phyloP scores from a whole-genome alignment of 2,329 filamentous ascomycete genomes.

The Aspergillus texensis region DNA sequence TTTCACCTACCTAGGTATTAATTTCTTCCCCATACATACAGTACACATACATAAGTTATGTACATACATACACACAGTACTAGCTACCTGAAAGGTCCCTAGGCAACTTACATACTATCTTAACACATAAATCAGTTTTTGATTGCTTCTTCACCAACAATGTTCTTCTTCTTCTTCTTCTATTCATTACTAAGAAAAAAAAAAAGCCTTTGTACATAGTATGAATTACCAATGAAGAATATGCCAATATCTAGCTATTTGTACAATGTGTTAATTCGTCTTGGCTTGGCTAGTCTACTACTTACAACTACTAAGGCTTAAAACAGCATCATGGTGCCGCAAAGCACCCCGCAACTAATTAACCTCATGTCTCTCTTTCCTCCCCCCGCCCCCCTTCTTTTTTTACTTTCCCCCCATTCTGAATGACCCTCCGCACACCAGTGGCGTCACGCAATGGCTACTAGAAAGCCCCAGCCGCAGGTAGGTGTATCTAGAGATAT shows the following conservation, averaged over 20 bases:
- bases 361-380: background rate
- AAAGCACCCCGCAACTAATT: slow-evolving; percentile 17
- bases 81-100: too few species aligned
- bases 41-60: background rate
- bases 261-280: background rate
- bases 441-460: slow-evolving; percentile 33
- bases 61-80: too few species aligned
- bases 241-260: background rate
- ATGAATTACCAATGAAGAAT: background rate
- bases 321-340: slow-evolving; percentile 13
- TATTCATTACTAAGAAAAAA: background rate
- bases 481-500: slow-evolving; percentile 49
- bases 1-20: background rate
- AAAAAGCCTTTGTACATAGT: background rate
- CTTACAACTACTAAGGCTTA: background rate
- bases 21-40: background rate
- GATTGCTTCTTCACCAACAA: too few species aligned
- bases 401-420: slow-evolving; percentile 14
- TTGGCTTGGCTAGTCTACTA: background rate
- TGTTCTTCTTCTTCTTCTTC: too few species aligned
- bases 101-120: too few species aligned
- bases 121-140: too few species aligned
- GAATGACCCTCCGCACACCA: slow-evolving; percentile 26
- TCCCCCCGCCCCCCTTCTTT: background rate
- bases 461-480: slow-evolving; percentile 67